These are phyloP conservation scores for Spizellomyces sp. DNA, from an alignment of 192 early-diverging fungal genomes.

Conservation along the genomic window DNA sequence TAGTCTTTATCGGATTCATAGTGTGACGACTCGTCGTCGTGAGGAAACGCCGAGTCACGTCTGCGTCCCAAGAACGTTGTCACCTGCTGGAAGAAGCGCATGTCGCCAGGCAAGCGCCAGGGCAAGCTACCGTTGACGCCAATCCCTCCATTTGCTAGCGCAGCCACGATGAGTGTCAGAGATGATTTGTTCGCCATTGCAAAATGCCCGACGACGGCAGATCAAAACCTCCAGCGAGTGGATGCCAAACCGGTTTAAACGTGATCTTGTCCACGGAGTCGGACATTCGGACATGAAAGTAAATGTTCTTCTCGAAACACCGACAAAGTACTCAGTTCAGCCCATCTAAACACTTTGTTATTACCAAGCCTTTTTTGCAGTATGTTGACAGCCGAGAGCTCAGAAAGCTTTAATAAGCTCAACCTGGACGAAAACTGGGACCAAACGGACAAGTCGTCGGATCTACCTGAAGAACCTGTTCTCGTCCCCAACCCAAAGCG, in stretches of 20 bases:
- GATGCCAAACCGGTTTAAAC: neutral
- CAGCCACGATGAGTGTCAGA: constrained; percentile 76
- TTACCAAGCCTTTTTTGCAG: neutral
- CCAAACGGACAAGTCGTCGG: neutral
- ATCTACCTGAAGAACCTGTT: neutral
- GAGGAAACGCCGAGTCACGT: constrained; percentile 3
- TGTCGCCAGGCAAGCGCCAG: constrained; percentile 86
- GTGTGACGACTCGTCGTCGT: neutral
- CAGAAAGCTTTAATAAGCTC: neutral
- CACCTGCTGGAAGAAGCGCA: constrained; percentile 76
- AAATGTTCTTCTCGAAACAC: too few species aligned
- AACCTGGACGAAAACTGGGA: constrained; percentile 14
- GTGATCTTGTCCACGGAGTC: too few species aligned
- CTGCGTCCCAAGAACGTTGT: constrained; percentile 51
- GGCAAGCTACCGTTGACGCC: constrained; percentile 72
- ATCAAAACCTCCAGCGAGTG: neutral
- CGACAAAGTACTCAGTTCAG: too few species aligned
- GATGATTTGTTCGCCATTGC: constrained; percentile 8
- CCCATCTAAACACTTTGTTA: too few species aligned
- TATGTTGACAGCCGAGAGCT: neutral
- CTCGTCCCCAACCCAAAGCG: constrained; percentile 29
- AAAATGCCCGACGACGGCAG: neutral
- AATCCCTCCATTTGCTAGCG: constrained; percentile 75
- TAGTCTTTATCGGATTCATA: neutral
- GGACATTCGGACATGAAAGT: too few species aligned